Evolutionary conservation across 441 rosid species (phyloP).

Genomic region (Gossypium davidsonii): DNA sequence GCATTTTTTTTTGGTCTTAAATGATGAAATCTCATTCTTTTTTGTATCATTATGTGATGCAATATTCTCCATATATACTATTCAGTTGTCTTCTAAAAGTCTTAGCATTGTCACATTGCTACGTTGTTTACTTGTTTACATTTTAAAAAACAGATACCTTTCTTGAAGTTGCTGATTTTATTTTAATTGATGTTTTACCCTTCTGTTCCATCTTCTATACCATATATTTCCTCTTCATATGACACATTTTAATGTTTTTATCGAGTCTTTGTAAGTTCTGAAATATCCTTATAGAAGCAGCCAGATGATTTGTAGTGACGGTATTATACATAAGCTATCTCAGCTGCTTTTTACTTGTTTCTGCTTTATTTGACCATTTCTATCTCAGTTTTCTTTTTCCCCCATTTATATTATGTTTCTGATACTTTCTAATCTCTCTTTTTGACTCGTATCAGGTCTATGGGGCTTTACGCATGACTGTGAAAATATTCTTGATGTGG

Average conservation of each 20-base stretch:
- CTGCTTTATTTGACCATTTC: not conserved
- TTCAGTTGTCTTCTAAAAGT: not conserved
- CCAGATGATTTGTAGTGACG: not conserved
- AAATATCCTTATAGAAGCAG: not conserved
- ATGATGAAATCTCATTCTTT: not conserved
- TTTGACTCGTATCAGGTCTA: slow-evolving; percentile 52
- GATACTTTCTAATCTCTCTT: not conserved
- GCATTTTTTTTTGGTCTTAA: not conserved
- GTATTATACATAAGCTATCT: not conserved
- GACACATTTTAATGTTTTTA: not conserved
- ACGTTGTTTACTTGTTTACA: not conserved
- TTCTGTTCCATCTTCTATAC: not conserved
- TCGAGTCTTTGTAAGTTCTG: not conserved
- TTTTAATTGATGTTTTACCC: not conserved
- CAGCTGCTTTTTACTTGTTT: not conserved
- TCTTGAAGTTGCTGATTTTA: not conserved
- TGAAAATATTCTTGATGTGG: slow-evolving; percentile 98
- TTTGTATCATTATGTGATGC: not conserved
- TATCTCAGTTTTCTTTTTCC: not conserved
- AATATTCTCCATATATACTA: slow-evolving; percentile 12
- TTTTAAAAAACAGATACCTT: not conserved
- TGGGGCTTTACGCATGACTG: slow-evolving; percentile 97
- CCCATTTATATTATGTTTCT: slow-evolving; percentile 11
- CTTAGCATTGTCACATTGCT: not conserved
- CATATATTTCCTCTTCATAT: not conserved